A percentile compares a stretch with the other conserved stretches of the same genome.
Evolutionary conservation across 2,329 filamentous ascomycete species (phyloP).

Genomic region (Pseudogymnoascus sp.): DNA sequence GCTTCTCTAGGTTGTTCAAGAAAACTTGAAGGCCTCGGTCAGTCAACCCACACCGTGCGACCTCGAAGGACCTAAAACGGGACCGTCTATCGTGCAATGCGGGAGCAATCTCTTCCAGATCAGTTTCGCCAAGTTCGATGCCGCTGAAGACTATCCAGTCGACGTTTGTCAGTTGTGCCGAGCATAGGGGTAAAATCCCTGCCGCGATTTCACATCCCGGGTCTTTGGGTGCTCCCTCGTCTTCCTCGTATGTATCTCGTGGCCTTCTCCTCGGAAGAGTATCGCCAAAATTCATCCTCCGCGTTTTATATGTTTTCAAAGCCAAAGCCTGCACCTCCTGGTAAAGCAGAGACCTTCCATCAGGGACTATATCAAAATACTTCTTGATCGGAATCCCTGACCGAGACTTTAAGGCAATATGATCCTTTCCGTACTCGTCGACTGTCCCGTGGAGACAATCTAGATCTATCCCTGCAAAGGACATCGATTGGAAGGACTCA

Average conservation of each 20-base stretch:
- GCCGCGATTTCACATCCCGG: constrained; percentile 62
- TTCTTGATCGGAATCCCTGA: constrained; percentile 30
- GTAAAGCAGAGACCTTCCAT: constrained; percentile 46
- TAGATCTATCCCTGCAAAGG: constrained; percentile 57
- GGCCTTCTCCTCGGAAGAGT: constrained; percentile 48
- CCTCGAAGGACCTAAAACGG: constrained; percentile 59
- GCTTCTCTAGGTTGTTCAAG: constrained; percentile 54
- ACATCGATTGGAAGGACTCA: constrained; percentile 59
- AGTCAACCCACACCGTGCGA: constrained; percentile 54
- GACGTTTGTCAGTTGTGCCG: constrained; percentile 58
- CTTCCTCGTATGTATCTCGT: constrained; percentile 34
- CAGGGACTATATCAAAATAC: constrained; percentile 28
- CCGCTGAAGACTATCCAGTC: constrained; percentile 64
- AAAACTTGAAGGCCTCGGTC: constrained; percentile 54
- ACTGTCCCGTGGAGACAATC: constrained; percentile 54
- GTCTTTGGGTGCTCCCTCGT: constrained; percentile 45
- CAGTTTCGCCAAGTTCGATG: constrained; percentile 62
- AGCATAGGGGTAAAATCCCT: constrained; percentile 60
- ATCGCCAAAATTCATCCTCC: constrained; percentile 58
- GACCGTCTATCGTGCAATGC: constrained; percentile 59
- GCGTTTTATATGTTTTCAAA: constrained; percentile 54
- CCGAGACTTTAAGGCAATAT: constrained; percentile 53
- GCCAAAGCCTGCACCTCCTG: constrained; percentile 63
- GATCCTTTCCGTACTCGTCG: constrained; percentile 52
- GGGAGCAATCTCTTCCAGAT: constrained; percentile 57